phyloP scores from a whole-genome alignment of 2,329 filamentous ascomycete genomes.

The Tolypocladium inflatum region DNA sequence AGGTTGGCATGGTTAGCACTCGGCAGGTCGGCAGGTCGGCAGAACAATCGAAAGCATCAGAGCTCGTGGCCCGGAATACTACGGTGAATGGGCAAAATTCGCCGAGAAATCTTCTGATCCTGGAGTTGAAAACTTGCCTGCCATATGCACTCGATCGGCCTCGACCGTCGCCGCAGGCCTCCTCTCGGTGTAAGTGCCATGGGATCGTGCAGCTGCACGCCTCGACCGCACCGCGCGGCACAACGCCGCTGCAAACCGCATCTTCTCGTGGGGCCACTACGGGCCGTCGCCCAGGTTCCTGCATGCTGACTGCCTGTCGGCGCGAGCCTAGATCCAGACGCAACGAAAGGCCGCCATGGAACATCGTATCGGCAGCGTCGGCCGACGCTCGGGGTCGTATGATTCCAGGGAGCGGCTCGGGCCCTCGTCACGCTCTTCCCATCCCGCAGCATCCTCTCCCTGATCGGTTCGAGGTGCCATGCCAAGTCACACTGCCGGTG shows the following conservation, averaged over 20 bases:
- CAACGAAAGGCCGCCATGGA: neutral
- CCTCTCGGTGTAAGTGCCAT: neutral
- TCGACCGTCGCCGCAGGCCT: neutral
- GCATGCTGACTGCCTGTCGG: neutral
- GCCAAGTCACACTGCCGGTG: neutral
- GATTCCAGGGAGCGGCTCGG: neutral
- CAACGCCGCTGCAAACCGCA: neutral
- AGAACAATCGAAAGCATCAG: neutral
- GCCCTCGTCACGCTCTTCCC: neutral
- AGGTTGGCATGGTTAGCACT: neutral
- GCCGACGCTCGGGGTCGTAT: neutral
- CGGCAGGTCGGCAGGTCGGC: no score
- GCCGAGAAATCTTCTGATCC: no score
- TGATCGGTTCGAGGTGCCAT: neutral
- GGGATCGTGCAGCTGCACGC: neutral
- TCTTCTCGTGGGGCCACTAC: neutral
- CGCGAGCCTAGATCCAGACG: neutral
- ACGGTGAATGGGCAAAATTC: no score
- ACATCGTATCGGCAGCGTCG: neutral
- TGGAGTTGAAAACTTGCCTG: no score
- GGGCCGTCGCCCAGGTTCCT: neutral
- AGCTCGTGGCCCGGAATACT: neutral
- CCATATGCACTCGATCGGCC: neutral
- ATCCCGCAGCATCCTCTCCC: neutral
- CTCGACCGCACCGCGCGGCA: neutral